Evolutionary conservation across 129 eudicot genomes (phyloP), one percentile per base, ranked within the genome.

Genomic region (Mikania micrantha): DNA sequence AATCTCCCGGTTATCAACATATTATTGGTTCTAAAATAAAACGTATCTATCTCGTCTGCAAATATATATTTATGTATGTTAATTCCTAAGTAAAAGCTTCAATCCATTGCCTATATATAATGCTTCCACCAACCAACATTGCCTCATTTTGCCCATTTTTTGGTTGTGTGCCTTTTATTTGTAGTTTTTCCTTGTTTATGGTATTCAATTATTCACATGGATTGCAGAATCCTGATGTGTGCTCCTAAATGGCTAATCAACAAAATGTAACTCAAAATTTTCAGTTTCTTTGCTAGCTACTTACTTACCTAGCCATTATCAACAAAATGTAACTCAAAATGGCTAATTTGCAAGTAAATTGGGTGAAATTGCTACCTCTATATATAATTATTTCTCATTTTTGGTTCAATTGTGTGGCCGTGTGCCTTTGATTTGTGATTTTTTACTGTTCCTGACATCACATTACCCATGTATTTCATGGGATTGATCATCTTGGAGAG

Each of bases 401-500:
- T 48, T 69, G 54, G 42, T 57, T 25, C 61, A 9, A 2, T 8
- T 36, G 52, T 1, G 24, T 16, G 35, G 32, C 50, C 13, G 60
- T n/a, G 6, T 22, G 22, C 58, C 4, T 16, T 19, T 32, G 40
- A 29, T 75, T 20, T 42, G 24, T 25, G 7, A 59, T 20, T 42
- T 69, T 57, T 44, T 25, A 39, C 56, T 42, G 15, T 42, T 41
- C 44, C 41, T 73, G 56, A 24, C 53, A 52, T 58, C 47, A 19
- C 40, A 17, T 36, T 50, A 25, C 35, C 64, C 58, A 41, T 48
- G 58, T 29, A 42, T 11, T 41, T 40, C 35, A 73, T 38, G 15
- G 7, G 40, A 60, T 48, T 60, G 39, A 60, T 45, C 29, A 71
- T 74, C 47, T 74, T 63, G 57, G 57, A 45, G 57, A 39, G 66